Percentiles rank a stretch among this genome's conserved stretches.
phyloP scores from a whole-genome alignment of 805 yeast genomes.

The Danielia reshetovae region DNA sequence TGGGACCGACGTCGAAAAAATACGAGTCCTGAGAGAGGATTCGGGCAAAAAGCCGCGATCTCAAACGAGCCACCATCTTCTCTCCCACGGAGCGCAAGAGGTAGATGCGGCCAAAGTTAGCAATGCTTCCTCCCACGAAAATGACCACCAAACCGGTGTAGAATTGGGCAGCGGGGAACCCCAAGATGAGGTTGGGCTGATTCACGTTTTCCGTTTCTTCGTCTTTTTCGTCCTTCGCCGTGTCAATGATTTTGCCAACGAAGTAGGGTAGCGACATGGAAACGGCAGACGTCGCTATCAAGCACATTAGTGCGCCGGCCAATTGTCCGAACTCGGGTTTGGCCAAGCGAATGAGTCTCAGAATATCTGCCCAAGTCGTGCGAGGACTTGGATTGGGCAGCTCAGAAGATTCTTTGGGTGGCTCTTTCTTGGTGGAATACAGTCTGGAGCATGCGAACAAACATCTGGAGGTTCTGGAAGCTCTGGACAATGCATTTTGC shows the following conservation, averaged over 20 bases:
- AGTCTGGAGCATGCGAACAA: too few species aligned
- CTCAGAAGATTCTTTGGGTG: too few species aligned
- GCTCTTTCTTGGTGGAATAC: too few species aligned
- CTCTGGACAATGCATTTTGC: too few species aligned
- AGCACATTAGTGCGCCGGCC: slow-evolving; percentile 55
- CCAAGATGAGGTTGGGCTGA: slow-evolving; percentile 32
- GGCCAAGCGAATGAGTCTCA: slow-evolving; percentile 14
- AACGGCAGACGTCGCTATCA: slow-evolving; percentile 70
- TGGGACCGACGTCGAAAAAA: slow-evolving; percentile 76
- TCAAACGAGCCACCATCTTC: slow-evolving; percentile 75
- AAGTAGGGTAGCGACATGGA: slow-evolving; percentile 78
- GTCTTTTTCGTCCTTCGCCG: slow-evolving; percentile 39
- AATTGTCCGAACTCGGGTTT: slow-evolving; percentile 16
- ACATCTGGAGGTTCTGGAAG: too few species aligned
- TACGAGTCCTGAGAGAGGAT: slow-evolving; percentile 83
- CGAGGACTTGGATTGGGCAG: too few species aligned
- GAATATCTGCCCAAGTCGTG: slow-evolving; percentile 3
- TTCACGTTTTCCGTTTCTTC: slow-evolving; percentile 3
- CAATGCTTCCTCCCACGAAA: slow-evolving; percentile 68
- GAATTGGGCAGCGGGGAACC: slow-evolving; percentile 61
- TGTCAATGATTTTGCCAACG: slow-evolving; percentile 83
- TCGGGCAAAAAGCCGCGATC: slow-evolving; percentile 72
- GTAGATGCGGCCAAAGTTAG: slow-evolving; percentile 79
- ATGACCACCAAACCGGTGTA: slow-evolving; percentile 57
- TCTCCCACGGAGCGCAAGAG: slow-evolving; percentile 80